A percentile compares a stretch with the other conserved stretches of the same genome.
Evolutionary conservation across 495 filamentous ascomycete genomes (phyloP).

Genomic region (Trypethelium eluteriae): DNA sequence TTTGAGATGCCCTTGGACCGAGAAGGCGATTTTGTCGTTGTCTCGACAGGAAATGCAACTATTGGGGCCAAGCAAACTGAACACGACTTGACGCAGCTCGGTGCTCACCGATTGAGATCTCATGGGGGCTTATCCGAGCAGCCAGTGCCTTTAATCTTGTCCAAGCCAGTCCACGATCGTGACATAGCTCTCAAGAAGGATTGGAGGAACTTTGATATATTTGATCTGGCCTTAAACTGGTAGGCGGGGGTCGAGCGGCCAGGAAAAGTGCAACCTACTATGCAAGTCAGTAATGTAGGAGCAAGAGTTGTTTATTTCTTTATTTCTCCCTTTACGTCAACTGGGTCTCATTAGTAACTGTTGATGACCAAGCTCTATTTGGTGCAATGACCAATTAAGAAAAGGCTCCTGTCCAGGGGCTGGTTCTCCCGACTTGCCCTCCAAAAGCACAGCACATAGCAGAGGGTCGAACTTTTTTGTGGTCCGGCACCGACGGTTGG

Average conservation of each 20-base stretch:
- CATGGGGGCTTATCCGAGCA: slow-evolving; percentile 37
- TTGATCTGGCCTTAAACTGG: slow-evolving; percentile 35
- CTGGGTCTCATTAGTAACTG: no score
- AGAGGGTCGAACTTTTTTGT: no score
- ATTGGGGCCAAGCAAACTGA: slow-evolving; percentile 30
- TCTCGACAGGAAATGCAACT: slow-evolving; percentile 30
- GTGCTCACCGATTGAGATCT: slow-evolving; percentile 32
- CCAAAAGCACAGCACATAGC: no score
- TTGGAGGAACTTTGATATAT: slow-evolving; percentile 36
- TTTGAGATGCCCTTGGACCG: slow-evolving; percentile 35
- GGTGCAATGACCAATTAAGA: no score
- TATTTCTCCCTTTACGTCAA: no score
- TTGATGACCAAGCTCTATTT: no score
- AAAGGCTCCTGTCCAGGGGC: no score
- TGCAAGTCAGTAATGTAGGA: no score
- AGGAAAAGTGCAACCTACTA: no score
- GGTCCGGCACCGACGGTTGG: no score
- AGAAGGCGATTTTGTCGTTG: slow-evolving; percentile 36
- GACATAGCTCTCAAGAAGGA: slow-evolving; percentile 7
- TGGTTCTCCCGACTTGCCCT: no score
- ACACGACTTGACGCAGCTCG: slow-evolving; percentile 32
- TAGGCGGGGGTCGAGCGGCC: not conserved
- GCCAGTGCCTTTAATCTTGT: slow-evolving; percentile 31
- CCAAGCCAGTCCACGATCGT: slow-evolving; percentile 18
- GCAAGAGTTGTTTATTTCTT: no score